Evolutionary conservation across 805 yeast genomes (phyloP).

Genomic region (Debaryomyces castellii): DNA sequence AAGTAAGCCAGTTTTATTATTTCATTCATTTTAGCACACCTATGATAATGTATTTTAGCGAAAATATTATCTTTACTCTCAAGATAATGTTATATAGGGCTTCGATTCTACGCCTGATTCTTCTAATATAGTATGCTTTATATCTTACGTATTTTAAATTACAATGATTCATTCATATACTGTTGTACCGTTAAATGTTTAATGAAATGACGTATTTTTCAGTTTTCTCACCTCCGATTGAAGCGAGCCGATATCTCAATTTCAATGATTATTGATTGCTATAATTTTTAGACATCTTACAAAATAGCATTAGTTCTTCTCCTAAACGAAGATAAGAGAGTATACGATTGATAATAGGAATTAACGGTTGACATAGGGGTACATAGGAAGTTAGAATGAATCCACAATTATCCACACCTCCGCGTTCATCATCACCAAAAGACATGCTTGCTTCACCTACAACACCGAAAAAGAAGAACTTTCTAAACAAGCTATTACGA

Average conservation of each 20-base stretch:
- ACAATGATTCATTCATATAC: not conserved
- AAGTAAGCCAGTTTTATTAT: slow-evolving; percentile 15
- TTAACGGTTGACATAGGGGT: too few relatives aligned
- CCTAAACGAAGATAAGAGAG: not conserved
- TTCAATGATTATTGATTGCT: too few relatives aligned
- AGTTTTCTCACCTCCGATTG: not conserved
- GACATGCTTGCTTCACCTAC: not conserved
- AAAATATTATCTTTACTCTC: not conserved
- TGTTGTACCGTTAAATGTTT: not conserved
- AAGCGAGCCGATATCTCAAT: not conserved
- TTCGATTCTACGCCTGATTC: not conserved
- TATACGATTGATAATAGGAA: not conserved
- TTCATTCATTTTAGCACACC: not conserved
- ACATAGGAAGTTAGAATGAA: not conserved
- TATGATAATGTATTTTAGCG: slow-evolving; percentile 2
- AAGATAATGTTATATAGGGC: not conserved
- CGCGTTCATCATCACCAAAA: not conserved
- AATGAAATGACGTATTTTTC: not conserved
- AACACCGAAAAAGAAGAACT: slow-evolving; percentile 8
- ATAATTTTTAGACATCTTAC: too few relatives aligned
- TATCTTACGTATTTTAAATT: not conserved
- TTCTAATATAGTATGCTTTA: not conserved
- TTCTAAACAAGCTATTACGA: slow-evolving; percentile 13
- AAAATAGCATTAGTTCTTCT: too few relatives aligned
- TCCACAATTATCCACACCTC: slow-evolving; percentile 5